A percentile compares a stretch with the other conserved stretches of the same genome.
Evolutionary conservation across 768 basidiomycete species (phyloP).

Genomic region (Amylocystis lapponica): DNA sequence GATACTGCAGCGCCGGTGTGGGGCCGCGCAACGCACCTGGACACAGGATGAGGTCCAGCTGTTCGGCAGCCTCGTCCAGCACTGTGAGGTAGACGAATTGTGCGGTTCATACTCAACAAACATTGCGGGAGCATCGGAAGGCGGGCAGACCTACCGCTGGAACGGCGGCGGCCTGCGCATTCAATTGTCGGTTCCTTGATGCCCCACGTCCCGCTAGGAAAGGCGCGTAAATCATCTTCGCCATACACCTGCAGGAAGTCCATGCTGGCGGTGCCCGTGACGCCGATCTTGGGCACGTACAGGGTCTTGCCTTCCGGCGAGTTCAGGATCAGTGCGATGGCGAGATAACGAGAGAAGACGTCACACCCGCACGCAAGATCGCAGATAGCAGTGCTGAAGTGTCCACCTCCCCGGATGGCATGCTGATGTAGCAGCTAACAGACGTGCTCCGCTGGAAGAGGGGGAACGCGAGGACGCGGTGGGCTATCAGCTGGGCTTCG

Average conservation of each 20-base stretch:
- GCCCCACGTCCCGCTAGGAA: conserved; percentile 66
- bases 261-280: conserved; percentile 42
- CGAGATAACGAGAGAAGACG: neutral
- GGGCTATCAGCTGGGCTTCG: conserved; percentile 42
- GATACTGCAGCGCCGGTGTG: neutral
- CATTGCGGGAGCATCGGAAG: conserved; percentile 6
- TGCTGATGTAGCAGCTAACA: conserved; percentile 75
- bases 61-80: conserved; percentile 31
- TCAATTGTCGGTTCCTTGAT: conserved; percentile 58
- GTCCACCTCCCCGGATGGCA: conserved; percentile 67
- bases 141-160: conserved; percentile 41
- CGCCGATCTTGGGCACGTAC: conserved; percentile 62
- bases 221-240: conserved; percentile 47
- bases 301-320: conserved; percentile 48
- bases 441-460: conserved; percentile 43
- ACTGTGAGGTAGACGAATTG: conserved; percentile 23
- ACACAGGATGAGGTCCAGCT: conserved; percentile 58
- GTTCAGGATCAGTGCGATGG: conserved; percentile 1
- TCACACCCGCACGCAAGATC: conserved; percentile 52
- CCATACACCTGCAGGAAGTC: conserved; percentile 60
- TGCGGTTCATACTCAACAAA: conserved; percentile 7
- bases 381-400: conserved; percentile 46
- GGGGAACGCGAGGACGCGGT: conserved; percentile 43
- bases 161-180: conserved; percentile 40
- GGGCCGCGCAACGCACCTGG: conserved; percentile 54